Conservation (phyloP, 148 eudicot species). For the Camellia japonica region DNA sequence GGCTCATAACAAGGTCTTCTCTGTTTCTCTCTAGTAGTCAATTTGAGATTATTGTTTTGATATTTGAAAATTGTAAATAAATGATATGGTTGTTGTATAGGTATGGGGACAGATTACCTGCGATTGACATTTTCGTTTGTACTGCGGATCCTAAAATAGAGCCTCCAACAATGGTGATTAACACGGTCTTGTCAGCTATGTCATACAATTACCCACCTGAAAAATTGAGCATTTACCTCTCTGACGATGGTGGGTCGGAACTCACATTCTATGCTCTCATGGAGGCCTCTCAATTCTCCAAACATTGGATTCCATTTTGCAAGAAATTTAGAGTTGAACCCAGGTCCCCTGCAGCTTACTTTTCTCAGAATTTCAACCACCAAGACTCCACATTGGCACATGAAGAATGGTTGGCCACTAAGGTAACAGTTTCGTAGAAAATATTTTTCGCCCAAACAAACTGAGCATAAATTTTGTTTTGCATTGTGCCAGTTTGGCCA, state of each 20-base stretch:
- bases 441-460: too few species aligned
- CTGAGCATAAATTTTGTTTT: too few species aligned
- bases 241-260: slow-evolving; percentile 48
- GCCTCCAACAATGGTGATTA: slow-evolving; percentile 43
- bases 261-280: slow-evolving; percentile 46
- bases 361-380: slow-evolving; percentile 4
- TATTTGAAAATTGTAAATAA: too few species aligned
- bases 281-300: slow-evolving; percentile 43
- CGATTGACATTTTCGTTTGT: slow-evolving; percentile 38
- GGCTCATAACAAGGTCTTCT: slow-evolving; percentile 28
- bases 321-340: slow-evolving; percentile 42
- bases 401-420: slow-evolving; percentile 17
- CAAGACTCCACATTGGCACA: slow-evolving; percentile 3
- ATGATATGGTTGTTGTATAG: slow-evolving; percentile 7
- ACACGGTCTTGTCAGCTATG: slow-evolving; percentile 39
- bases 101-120: slow-evolving; percentile 29
- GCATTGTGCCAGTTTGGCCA: too few species aligned
- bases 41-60: too few species aligned
- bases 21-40: background rate
- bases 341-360: slow-evolving; percentile 36
- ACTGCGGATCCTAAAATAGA: slow-evolving; percentile 36
- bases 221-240: slow-evolving; percentile 37
- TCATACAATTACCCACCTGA: slow-evolving; percentile 38
- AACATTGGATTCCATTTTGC: slow-evolving; percentile 47
- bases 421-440: too few species aligned